Evolutionary conservation across 2,329 filamentous ascomycete species (phyloP), one percentile per base, ranked within the genome.

Genomic region (Colletotrichum sp.): DNA sequence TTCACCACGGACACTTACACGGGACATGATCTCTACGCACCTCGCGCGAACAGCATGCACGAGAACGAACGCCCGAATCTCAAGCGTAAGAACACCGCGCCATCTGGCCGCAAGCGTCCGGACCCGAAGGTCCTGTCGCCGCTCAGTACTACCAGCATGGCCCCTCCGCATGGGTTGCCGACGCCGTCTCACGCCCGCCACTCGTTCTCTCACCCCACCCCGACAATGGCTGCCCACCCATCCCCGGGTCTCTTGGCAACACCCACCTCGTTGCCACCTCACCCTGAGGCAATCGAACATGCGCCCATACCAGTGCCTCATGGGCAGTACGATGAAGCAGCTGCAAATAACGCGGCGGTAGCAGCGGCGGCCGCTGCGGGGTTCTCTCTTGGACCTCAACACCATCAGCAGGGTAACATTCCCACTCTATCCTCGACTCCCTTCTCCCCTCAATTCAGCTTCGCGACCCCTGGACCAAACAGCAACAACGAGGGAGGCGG

Each of bases 1-100:
- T 89, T 90, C 59, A 85, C 89, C 4, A 87, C 90, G 16, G 92
- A 94, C 79, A 86, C 89, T 69, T 92, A 90, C 71, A 84, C 86
- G 0, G 86, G 86, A 1, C 86, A 89, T 67, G 89, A 88, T 69
- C 79, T 90, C 1, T 89, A 90, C 70, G 85, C 87, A 2, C 84
- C 86, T 2, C 86, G 86, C 67, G 79, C 80, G 7, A 82, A 80
- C 7, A 79, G 81, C 13, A 76, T 77, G 12, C 74, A 79, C n/a
- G 82, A 78, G 66, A 79, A 71, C 52, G 84, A 83, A 8, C 83
- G 86, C 10, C 84, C 87, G 8, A 87, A 78, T 49, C 82, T 90
- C 30, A 91, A 91, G 80, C 84, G 89, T 12, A 91, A 90, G 81
- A 88, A 85, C 72, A 87, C 86, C 8, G 81, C 82, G 4, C 82